Conservation (phyloP, 2,329 filamentous ascomycete genomes). For the Zasmidium cellare region DNA sequence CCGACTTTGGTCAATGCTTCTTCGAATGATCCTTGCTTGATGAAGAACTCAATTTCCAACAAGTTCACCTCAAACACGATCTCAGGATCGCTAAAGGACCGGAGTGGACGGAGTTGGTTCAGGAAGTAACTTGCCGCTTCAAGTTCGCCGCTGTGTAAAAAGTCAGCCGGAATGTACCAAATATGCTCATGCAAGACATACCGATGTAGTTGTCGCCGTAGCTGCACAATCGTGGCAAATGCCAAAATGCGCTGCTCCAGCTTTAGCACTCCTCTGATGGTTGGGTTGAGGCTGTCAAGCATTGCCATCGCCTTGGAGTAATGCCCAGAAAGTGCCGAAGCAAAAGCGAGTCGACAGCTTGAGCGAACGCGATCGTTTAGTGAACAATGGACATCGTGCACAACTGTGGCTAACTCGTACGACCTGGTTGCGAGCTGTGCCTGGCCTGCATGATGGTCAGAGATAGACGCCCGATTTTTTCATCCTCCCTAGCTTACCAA, state of each 20-base stretch:
- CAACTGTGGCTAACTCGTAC: conserved; percentile 74
- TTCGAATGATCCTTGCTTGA: conserved; percentile 45
- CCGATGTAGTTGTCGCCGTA: conserved; percentile 62
- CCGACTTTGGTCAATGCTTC: conserved; percentile 58
- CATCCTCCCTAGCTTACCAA: conserved; percentile 54
- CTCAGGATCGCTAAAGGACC: conserved; percentile 53
- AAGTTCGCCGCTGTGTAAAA: conserved; percentile 52
- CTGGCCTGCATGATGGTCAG: conserved; percentile 43
- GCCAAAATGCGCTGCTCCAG: conserved; percentile 72
- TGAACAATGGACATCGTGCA: conserved; percentile 63
- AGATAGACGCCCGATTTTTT: neutral
- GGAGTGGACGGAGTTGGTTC: conserved; percentile 54
- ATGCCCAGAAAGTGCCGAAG: conserved; percentile 64
- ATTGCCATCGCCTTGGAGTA: conserved; percentile 67
- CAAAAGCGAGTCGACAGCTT: conserved; percentile 68
- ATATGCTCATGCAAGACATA: conserved; percentile 22
- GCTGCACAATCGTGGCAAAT: conserved; percentile 65
- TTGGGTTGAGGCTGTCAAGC: conserved; percentile 61
- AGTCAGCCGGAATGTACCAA: conserved; percentile 1
- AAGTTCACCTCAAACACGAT: conserved; percentile 60
- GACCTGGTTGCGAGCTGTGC: conserved; percentile 59
- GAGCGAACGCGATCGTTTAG: conserved; percentile 80
- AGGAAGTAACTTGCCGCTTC: conserved; percentile 59
- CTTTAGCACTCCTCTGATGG: conserved; percentile 71
- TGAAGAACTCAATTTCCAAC: conserved; percentile 60